A percentile compares a stretch with the other conserved stretches of the same genome.
Conservation (phyloP, 306 rosid species). For the Ormosia emarginata region DNA sequence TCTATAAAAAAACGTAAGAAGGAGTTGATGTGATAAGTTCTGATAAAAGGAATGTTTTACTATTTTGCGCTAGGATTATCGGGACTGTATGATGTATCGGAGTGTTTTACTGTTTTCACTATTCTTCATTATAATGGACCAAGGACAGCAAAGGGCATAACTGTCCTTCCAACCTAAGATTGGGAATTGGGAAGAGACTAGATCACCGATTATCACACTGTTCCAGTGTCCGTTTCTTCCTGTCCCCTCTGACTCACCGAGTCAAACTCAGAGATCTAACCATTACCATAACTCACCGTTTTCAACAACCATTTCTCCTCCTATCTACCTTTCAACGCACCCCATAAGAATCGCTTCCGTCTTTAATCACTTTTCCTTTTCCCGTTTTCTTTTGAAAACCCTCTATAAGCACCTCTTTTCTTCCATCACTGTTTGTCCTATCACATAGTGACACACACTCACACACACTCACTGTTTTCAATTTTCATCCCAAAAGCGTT, state of each 20-base stretch:
- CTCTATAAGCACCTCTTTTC: not conserved
- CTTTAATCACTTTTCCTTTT: not conserved
- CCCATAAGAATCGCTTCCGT: not conserved
- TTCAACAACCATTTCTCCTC: conserved; percentile 2
- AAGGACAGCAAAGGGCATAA: no score
- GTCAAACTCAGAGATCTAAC: not conserved
- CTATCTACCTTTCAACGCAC: conserved; percentile 15
- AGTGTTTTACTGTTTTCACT: no score
- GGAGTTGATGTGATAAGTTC: no score
- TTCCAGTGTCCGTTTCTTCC: not conserved
- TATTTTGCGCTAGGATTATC: no score
- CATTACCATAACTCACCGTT: not conserved
- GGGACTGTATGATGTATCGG: no score
- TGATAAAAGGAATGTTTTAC: no score
- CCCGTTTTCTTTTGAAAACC: no score
- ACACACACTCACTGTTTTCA: not conserved
- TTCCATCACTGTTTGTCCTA: not conserved
- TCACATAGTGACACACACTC: not conserved
- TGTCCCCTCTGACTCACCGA: not conserved
- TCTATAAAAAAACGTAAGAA: no score
- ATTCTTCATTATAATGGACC: no score
- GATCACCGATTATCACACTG: no score
- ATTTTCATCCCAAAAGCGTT: not conserved
- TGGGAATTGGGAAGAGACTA: no score
- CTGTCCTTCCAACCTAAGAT: no score